Evolutionary conservation across 306 rosid species (phyloP).

Genomic region (Rosa multiflora): DNA sequence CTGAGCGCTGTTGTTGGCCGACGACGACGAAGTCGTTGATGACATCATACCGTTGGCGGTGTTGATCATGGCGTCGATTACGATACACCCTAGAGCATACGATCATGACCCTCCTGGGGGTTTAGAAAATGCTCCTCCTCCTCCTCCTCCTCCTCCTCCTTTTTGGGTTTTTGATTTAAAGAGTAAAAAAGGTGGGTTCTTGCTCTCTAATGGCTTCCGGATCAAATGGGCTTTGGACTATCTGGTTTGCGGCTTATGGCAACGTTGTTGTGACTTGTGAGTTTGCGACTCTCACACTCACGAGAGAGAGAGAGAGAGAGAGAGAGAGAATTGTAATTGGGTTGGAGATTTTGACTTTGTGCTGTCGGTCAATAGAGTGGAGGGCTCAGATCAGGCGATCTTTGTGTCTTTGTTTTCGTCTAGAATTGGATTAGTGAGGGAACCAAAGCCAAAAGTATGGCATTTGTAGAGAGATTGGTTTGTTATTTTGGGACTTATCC

Average conservation of each 20-base stretch:
- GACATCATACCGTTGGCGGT: constrained; percentile 67
- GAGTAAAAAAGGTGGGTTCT: background rate
- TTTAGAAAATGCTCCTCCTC: constrained; percentile 13
- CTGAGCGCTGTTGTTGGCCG: constrained; percentile 39
- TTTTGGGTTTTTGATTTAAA: background rate
- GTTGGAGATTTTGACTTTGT: constrained; percentile 25
- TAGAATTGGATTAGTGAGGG: too few relatives aligned
- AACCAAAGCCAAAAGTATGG: too few relatives aligned
- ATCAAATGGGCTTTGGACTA: constrained; percentile 23
- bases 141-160: too few relatives aligned
- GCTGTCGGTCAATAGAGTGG: constrained; percentile 33
- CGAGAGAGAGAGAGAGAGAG: too few relatives aligned
- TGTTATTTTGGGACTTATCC: background rate
- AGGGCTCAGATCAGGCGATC: constrained; percentile 34
- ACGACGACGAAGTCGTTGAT: constrained; percentile 34
- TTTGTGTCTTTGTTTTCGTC: background rate
- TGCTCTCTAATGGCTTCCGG: constrained; percentile 21
- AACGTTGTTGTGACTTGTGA: constrained; percentile 7
- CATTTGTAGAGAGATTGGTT: background rate
- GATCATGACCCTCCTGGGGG: constrained; percentile 63
- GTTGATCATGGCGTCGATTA: constrained; percentile 54
- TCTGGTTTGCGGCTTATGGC: constrained; percentile 26
- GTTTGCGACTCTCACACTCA: too few relatives aligned
- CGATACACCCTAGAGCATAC: constrained; percentile 27
- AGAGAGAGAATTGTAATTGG: background rate